Conservation (phyloP, 2,329 filamentous ascomycete species). For the Pseudocercospora fijiensis region DNA sequence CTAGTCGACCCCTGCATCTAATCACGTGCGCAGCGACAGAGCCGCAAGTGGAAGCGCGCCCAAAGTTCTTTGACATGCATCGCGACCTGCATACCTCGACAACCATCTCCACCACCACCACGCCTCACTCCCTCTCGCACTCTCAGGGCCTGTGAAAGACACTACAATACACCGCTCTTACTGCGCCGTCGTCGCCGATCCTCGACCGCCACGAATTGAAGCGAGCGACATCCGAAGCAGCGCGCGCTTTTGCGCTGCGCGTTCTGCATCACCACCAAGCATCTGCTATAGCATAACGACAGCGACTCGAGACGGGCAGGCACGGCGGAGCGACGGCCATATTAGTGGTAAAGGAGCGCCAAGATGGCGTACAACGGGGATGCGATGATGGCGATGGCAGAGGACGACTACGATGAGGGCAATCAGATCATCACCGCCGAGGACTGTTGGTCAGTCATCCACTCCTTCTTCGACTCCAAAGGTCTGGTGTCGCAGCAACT, state of each 20-base stretch:
- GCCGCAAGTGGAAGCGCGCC: not conserved
- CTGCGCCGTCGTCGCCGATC: not conserved
- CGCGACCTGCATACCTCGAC: conserved; percentile 8
- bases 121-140: not conserved
- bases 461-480: conserved; percentile 93
- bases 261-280: conserved; percentile 17
- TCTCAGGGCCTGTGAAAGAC: not conserved
- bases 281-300: not conserved
- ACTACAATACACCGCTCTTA: not conserved
- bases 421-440: conserved; percentile 73
- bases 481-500: conserved; percentile 96
- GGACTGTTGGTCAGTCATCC: conserved; percentile 98
- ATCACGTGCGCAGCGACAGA: not conserved
- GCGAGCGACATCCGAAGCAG: not conserved
- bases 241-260: conserved; percentile 26
- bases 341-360: not conserved
- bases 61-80: not conserved
- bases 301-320: not conserved
- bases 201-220: not conserved
- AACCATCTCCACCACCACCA: conserved; percentile 2
- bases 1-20: not conserved
- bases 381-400: conserved; percentile 28
- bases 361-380: conserved; percentile 29
- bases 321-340: not conserved
- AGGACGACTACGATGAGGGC: conserved; percentile 29